These are phyloP conservation scores for Pyracantha coccinea DNA, from an alignment of 331 rosid species.

Conservation along the genomic window DNA sequence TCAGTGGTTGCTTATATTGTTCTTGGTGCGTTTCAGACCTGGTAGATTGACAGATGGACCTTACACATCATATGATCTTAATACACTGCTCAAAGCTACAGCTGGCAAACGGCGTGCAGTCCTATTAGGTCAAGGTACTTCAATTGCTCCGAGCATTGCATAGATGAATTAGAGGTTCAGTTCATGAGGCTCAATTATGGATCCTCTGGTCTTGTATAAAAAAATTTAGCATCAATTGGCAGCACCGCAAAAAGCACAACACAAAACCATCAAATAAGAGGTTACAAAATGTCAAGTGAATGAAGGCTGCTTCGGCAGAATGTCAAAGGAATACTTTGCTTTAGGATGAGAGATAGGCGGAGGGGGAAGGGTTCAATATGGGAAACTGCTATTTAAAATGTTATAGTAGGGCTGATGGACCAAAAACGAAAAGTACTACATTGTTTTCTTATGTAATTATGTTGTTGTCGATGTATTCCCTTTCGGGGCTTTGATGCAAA, in stretches of 20 bases:
- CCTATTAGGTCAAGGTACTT: constrained; percentile 78
- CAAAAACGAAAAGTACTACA: background rate
- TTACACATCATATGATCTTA: constrained; percentile 93
- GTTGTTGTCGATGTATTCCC: background rate
- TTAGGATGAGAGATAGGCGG: background rate
- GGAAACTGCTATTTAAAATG: background rate
- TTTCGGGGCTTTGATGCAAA: background rate
- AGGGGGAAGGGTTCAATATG: background rate
- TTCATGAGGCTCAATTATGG: background rate
- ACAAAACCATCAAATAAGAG: background rate
- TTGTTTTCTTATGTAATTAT: background rate
- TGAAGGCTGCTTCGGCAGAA: background rate
- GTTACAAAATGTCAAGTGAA: background rate
- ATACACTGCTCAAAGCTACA: constrained; percentile 84
- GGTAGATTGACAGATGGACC: constrained; percentile 99
- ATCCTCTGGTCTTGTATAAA: background rate
- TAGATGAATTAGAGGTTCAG: background rate
- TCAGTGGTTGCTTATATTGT: constrained; percentile 2
- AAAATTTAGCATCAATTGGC: background rate
- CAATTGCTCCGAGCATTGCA: background rate
- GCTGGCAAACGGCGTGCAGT: constrained; percentile 89
- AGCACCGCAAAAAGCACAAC: too few species aligned
- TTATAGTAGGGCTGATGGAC: background rate
- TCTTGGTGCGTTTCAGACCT: constrained; percentile 38
- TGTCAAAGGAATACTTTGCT: background rate